These are phyloP conservation scores for Furcasterigmium furcatum DNA, from an alignment of 2,329 filamentous ascomycete species.

Conservation along the genomic window DNA sequence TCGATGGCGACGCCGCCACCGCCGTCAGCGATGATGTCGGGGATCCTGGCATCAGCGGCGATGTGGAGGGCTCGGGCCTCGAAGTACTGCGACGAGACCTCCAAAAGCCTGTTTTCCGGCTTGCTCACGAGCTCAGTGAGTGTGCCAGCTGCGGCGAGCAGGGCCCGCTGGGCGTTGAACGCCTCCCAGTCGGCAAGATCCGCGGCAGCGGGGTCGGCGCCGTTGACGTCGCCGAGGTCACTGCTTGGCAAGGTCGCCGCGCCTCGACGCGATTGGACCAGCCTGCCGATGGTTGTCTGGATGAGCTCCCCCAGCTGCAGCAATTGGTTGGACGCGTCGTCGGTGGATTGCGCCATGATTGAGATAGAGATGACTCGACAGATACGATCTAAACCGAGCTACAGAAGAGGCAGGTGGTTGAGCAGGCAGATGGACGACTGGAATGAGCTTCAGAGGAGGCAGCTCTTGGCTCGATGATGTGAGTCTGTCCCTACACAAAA, in stretches of 20 bases:
- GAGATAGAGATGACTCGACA: neutral
- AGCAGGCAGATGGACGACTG: too few species aligned
- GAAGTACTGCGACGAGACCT: constrained; percentile 28
- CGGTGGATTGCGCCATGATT: neutral
- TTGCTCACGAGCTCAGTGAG: constrained; percentile 28
- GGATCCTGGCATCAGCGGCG: constrained; percentile 23
- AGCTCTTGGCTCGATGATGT: too few species aligned
- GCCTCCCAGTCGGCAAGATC: constrained; percentile 7
- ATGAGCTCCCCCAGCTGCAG: constrained; percentile 14
- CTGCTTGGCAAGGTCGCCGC: neutral
- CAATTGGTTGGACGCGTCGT: constrained; percentile 4
- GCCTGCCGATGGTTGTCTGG: constrained; percentile 10
- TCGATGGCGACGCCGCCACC: constrained; percentile 18
- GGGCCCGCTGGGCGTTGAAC: constrained; percentile 25
- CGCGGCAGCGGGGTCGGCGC: neutral
- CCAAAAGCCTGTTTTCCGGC: constrained; percentile 23
- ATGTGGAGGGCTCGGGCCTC: constrained; percentile 29
- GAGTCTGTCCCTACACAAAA: too few species aligned
- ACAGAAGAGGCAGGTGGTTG: too few species aligned
- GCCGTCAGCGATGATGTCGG: constrained; percentile 23
- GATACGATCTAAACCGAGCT: too few species aligned
- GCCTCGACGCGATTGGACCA: neutral
- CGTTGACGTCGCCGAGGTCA: neutral
- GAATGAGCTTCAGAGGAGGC: too few species aligned
- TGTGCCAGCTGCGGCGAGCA: constrained; percentile 25